Base-by-base conservation (phyloP, 345 rosid genomes). In the Salix arbutifolia region DNA sequence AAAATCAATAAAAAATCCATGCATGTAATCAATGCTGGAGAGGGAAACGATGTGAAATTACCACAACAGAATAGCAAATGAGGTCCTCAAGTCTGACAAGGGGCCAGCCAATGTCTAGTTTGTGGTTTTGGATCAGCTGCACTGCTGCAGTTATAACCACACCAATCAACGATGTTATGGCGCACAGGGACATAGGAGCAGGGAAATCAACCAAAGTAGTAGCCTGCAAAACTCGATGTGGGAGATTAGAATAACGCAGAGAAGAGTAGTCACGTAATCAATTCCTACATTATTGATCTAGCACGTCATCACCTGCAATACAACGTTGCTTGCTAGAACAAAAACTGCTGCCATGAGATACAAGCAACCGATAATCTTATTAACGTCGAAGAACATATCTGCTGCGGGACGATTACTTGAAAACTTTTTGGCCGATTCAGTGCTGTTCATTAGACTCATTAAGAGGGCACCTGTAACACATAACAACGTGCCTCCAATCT, bases 111-210 rank as follows among this genome's bases (percentile, higher is more conserved):
- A 81, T 76, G 44, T 83, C 82, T 30, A 85, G 10, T 9, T 50
- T 77, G 61, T 78, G 82, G 74, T 82, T 85, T 79, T 88, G 84
- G 31, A 88, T 37, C 48, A 91, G 46, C 42, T 89, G 85, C 16
- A 87, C 84, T 38, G 76, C 30, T 25, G 86, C 84, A 60, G 98
- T 90, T 70, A 83, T 83, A 75, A 90, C 25, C 65, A 87, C 89
- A 48, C 98, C 99, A 4, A 94, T 82, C 70, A 92, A 79, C 13
- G 97, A 89, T 58, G 93, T 90, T 76, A 89, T 82, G 21, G 92
- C 96, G 77, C 88, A 88, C 75, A 94, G 65, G 1, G 98, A 94
- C 66, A 92, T 88, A 0, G 99, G 99, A n/a, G 97, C 99, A 0
- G 97, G 96, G 81, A 96, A 94, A 69, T 90, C 90, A 12, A 79